A percentile compares a stretch with the other conserved stretches of the same genome.
phyloP scores from a whole-genome alignment of 129 eudicot species.

The Flaveria sonorensis region DNA sequence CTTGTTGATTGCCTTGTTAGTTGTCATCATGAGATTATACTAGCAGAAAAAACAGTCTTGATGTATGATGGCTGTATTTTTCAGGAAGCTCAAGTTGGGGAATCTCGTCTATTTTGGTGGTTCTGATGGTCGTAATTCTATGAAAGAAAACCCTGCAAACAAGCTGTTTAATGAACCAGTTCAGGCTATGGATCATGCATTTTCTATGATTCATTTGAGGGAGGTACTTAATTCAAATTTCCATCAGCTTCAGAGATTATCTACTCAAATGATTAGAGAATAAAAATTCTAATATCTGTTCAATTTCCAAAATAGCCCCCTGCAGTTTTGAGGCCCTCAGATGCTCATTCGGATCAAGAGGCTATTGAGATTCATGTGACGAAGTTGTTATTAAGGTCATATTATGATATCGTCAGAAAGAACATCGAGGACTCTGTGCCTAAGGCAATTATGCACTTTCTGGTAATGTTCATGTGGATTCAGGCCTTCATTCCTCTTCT shows the following conservation, averaged over 20 bases:
- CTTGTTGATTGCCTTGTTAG: background rate
- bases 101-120: conserved; percentile 85
- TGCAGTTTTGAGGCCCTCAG: conserved; percentile 77
- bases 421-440: conserved; percentile 91
- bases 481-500: background rate
- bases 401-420: conserved; percentile 94
- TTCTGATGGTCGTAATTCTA: conserved; percentile 60
- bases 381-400: conserved; percentile 73
- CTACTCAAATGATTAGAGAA: background rate
- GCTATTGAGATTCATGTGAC: conserved; percentile 74
- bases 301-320: conserved; percentile 70
- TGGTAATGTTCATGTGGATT: conserved; percentile 54
- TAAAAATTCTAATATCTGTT: conserved; percentile 18
- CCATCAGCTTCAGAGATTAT: background rate
- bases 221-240: conserved; percentile 55
- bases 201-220: conserved; percentile 77
- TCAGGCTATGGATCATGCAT: conserved; percentile 58
- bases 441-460: conserved; percentile 97
- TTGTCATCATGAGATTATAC: background rate
- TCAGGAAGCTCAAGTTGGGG: conserved; percentile 79
- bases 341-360: conserved; percentile 78
- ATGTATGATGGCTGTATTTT: conserved; percentile 6
- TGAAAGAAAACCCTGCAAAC: conserved; percentile 62
- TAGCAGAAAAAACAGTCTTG: conserved; percentile 3
- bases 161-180: conserved; percentile 68